phyloP scores from a whole-genome alignment of 1,284 basidiomycete genomes.

The Austroboletus niveus region DNA sequence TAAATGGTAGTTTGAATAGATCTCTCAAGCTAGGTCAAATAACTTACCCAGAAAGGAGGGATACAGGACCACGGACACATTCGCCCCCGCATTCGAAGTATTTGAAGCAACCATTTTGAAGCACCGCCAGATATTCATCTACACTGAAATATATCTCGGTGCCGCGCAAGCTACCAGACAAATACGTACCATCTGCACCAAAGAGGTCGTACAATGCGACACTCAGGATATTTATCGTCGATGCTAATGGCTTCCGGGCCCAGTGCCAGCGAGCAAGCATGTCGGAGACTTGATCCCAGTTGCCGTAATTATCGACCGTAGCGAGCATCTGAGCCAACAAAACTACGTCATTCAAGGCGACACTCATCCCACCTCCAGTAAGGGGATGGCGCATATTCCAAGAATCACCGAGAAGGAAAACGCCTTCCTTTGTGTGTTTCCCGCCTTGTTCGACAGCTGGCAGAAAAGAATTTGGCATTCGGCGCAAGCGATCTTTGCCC shows the following conservation, averaged over 20 bases:
- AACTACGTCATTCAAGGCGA: constrained; percentile 84
- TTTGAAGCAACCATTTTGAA: constrained; percentile 93
- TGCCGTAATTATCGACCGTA: constrained; percentile 45
- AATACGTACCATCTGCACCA: constrained; percentile 73
- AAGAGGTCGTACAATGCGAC: constrained; percentile 92
- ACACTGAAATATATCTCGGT: constrained; percentile 10
- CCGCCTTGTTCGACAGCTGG: constrained; percentile 81
- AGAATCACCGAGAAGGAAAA: constrained; percentile 90
- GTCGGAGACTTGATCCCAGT: constrained; percentile 63
- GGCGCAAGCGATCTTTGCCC: constrained; percentile 70
- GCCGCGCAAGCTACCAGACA: not conserved
- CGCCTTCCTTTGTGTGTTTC: constrained; percentile 60
- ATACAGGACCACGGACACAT: constrained; percentile 87
- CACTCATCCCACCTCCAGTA: constrained; percentile 97
- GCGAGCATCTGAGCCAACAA: constrained; percentile 65
- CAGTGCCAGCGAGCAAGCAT: constrained; percentile 79
- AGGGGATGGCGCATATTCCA: constrained; percentile 99
- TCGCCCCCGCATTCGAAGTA: constrained; percentile 96
- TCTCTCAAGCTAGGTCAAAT: too few species aligned
- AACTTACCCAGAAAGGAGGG: constrained; percentile 76
- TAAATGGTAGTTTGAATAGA: constrained; percentile 13
- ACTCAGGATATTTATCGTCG: constrained; percentile 88
- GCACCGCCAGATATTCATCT: constrained; percentile 80
- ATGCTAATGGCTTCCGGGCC: constrained; percentile 76
- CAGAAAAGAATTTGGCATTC: constrained; percentile 97